Percentiles rank a stretch among this genome's conserved stretches.
Conservation (phyloP, 106 monocot species). For the Acorus gramineus region DNA sequence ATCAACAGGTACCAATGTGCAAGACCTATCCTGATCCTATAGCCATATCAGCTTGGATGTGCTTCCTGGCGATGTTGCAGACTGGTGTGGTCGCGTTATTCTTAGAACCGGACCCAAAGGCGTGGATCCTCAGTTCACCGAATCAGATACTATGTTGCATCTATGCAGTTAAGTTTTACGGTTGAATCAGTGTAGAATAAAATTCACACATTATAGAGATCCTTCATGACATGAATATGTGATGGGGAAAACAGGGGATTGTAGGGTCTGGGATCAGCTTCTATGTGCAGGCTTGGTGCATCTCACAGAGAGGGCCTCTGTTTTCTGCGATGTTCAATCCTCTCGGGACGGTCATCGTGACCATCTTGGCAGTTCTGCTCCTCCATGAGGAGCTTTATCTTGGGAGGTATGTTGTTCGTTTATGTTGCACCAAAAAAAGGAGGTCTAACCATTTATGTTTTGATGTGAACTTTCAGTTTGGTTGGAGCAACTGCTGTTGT, state of each 20-base stretch:
- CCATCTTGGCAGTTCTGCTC: constrained; percentile 13
- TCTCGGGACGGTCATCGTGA: constrained; percentile 30
- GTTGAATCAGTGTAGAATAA: too few relatives aligned
- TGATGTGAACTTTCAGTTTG: constrained; percentile 1
- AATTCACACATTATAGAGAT: too few relatives aligned
- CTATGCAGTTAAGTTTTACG: constrained; percentile 19
- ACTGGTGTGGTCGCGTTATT: constrained; percentile 25
- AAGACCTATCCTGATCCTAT: constrained; percentile 32
- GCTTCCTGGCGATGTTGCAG: constrained; percentile 35
- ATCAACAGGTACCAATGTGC: constrained; percentile 32
- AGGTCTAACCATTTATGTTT: too few relatives aligned
- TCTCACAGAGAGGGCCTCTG: constrained; percentile 41
- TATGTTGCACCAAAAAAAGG: not conserved
- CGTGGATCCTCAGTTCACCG: constrained; percentile 28
- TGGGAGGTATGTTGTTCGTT: constrained; percentile 28
- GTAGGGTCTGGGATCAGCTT: constrained; percentile 34
- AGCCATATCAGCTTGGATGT: constrained; percentile 41
- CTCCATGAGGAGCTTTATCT: constrained; percentile 40
- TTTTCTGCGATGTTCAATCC: constrained; percentile 54
- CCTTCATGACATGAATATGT: too few relatives aligned
- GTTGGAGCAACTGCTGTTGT: not conserved
- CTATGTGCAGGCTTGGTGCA: constrained; percentile 43
- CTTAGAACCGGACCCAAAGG: constrained; percentile 25
- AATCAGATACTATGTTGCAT: constrained; percentile 26
- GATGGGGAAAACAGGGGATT: constrained; percentile 22